Conservation (phyloP, 23 red algal species). For the Agarophyton chilense region DNA sequence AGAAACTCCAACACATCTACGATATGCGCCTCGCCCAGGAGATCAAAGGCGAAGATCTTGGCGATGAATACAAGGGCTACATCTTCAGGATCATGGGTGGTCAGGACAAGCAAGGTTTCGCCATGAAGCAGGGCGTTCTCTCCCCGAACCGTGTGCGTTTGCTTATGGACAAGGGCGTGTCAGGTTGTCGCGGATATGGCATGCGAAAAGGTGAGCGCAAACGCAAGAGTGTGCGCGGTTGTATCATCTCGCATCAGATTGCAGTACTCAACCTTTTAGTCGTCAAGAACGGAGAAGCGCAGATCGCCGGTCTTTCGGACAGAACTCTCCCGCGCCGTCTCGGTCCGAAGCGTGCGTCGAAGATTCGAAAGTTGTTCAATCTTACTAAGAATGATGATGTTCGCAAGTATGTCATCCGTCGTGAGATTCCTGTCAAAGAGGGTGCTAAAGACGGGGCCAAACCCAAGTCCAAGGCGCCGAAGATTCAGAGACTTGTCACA, state of each 20-base stretch:
- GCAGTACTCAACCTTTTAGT: constrained; percentile 91
- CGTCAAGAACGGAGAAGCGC: constrained; percentile 83
- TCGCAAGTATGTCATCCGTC: constrained; percentile 98
- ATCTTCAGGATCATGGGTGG: constrained; percentile 98
- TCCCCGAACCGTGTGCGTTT: constrained; percentile 94
- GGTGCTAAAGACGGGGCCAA: constrained; percentile 89
- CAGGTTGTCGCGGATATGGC: constrained; percentile 92
- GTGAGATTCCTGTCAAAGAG: constrained; percentile 87
- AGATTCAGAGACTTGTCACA: constrained; percentile 98
- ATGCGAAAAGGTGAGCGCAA: constrained; percentile 98
- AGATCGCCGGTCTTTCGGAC: constrained; percentile 87
- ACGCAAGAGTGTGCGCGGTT: constrained; percentile 94
- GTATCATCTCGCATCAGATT: constrained; percentile 95
- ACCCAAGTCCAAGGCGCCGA: constrained; percentile 95
- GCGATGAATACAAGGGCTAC: constrained; percentile 93
- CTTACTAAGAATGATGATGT: constrained; percentile 97
- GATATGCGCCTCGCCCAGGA: constrained; percentile 94
- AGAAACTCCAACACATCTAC: constrained; percentile 88
- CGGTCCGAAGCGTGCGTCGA: constrained; percentile 95
- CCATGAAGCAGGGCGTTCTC: constrained; percentile 97
- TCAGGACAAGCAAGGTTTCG: constrained; percentile 99
- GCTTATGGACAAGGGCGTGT: constrained; percentile 82
- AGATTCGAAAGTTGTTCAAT: constrained; percentile 99
- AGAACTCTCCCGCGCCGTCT: constrained; percentile 89
- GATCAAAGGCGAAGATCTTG: constrained; percentile 89